A percentile compares a stretch with the other conserved stretches of the same genome.
Conservation (phyloP, 1,284 basidiomycete genomes). For the Tilletia setariae region DNA sequence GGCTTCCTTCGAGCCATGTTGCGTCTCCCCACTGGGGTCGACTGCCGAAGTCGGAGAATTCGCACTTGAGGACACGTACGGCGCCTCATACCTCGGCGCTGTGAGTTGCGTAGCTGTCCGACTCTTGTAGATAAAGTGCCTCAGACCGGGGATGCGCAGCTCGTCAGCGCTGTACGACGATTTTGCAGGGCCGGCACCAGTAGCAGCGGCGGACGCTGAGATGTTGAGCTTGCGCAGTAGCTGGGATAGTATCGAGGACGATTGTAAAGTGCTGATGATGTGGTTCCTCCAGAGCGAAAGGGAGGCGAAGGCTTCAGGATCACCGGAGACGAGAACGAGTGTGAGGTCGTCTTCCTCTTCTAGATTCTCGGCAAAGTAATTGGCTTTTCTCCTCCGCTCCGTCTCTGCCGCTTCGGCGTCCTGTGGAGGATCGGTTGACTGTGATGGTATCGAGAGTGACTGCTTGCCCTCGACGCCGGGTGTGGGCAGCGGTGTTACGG, state of each 20-base stretch:
- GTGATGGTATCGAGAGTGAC: background rate
- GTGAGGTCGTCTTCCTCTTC: conserved; percentile 25
- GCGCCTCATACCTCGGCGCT: conserved; percentile 58
- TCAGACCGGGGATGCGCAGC: conserved; percentile 77
- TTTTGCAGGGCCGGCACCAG: background rate
- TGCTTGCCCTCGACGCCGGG: background rate
- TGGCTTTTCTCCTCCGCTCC: conserved; percentile 17
- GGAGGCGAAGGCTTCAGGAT: conserved; percentile 38
- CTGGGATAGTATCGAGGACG: conserved; percentile 27
- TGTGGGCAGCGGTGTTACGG: background rate
- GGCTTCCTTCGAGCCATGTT: background rate
- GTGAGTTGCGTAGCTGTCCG: conserved; percentile 71
- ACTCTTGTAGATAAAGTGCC: conserved; percentile 93
- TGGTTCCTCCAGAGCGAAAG: conserved; percentile 25
- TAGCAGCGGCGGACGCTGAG: background rate
- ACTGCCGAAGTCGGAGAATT: no score
- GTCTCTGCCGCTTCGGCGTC: conserved; percentile 3
- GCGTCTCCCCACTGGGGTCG: no score
- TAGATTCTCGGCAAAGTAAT: background rate
- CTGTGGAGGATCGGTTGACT: background rate
- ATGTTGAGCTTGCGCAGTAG: conserved; percentile 1
- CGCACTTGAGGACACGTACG: background rate
- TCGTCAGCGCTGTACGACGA: conserved; percentile 56
- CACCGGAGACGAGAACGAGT: conserved; percentile 44
- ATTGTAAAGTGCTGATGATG: conserved; percentile 16